These are phyloP conservation scores for Ophiostoma sp. DNA, from an alignment of 2,329 filamentous ascomycete genomes.

Conservation along the genomic window DNA sequence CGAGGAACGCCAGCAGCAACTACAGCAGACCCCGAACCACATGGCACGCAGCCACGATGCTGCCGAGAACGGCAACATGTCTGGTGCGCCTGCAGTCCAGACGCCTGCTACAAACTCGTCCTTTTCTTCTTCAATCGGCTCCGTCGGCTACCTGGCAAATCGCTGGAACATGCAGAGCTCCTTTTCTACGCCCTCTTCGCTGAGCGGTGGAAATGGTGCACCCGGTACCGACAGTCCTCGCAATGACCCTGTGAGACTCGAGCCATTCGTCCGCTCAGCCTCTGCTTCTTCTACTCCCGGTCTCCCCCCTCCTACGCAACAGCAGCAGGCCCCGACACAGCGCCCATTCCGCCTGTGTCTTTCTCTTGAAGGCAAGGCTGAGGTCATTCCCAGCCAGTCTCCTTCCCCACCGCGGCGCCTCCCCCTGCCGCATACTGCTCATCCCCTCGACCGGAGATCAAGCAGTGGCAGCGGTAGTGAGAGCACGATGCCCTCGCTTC, in stretches of 20 bases:
- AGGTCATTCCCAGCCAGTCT: slow-evolving; percentile 65
- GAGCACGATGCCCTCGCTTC: slow-evolving; percentile 42
- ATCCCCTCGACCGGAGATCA: neutral
- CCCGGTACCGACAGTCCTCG: slow-evolving; percentile 1
- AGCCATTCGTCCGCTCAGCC: slow-evolving; percentile 38
- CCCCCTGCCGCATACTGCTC: slow-evolving; percentile 38
- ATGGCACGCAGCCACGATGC: slow-evolving; percentile 6
- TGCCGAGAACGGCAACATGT: neutral
- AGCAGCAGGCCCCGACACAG: slow-evolving; percentile 27
- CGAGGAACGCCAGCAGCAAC: slow-evolving; percentile 20
- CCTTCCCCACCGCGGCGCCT: slow-evolving; percentile 60
- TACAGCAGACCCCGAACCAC: slow-evolving; percentile 4
- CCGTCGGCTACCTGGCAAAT: slow-evolving; percentile 46
- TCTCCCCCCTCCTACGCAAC: slow-evolving; percentile 30
- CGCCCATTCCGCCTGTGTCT: slow-evolving; percentile 66
- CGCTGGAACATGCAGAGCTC: slow-evolving; percentile 51
- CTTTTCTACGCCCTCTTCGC: slow-evolving; percentile 45
- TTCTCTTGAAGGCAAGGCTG: slow-evolving; percentile 85
- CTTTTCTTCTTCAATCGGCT: slow-evolving; percentile 32
- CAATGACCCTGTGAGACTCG: slow-evolving; percentile 44
- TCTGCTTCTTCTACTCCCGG: slow-evolving; percentile 33
- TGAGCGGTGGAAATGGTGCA: slow-evolving; percentile 33
- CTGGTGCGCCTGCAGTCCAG: neutral
- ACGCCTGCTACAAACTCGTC: slow-evolving; percentile 20
- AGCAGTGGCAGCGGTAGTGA: slow-evolving; percentile 15